Evolutionary conservation across 495 filamentous ascomycete genomes (phyloP).

Genomic region (Penicillium maclennaniae): DNA sequence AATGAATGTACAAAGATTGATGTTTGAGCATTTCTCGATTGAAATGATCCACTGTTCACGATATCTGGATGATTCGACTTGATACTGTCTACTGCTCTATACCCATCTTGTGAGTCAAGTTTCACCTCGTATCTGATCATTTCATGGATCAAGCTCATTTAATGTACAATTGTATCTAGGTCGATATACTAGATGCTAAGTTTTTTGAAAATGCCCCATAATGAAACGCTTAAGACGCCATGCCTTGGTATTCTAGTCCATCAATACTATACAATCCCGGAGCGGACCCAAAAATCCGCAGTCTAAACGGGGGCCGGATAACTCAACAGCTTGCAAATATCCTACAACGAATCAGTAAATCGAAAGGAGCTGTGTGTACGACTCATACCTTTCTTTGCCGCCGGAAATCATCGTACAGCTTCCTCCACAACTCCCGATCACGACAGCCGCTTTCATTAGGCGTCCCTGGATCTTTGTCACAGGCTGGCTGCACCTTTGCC

Average conservation of each 20-base stretch:
- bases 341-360: constrained; percentile 23
- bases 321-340: constrained; percentile 47
- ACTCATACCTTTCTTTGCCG: constrained; percentile 51
- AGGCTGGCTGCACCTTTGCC: constrained; percentile 55
- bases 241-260: background rate
- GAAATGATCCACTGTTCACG: background rate
- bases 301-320: constrained; percentile 42
- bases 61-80: background rate
- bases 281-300: background rate
- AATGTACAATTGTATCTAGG: background rate
- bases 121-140: background rate
- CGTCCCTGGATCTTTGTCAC: constrained; percentile 45
- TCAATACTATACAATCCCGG: constrained; percentile 10
- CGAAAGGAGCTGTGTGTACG: background rate
- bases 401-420: constrained; percentile 67
- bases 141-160: no score
- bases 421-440: constrained; percentile 64
- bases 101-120: background rate
- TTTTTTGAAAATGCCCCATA: background rate
- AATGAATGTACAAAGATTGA: background rate
- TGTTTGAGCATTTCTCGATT: background rate
- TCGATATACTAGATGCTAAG: background rate
- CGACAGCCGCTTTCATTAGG: constrained; percentile 52
- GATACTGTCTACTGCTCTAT: background rate
- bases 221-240: background rate